These are phyloP conservation scores for Fusarium sp. DNA, from an alignment of 2,329 filamentous ascomycete genomes.

Conservation along the genomic window DNA sequence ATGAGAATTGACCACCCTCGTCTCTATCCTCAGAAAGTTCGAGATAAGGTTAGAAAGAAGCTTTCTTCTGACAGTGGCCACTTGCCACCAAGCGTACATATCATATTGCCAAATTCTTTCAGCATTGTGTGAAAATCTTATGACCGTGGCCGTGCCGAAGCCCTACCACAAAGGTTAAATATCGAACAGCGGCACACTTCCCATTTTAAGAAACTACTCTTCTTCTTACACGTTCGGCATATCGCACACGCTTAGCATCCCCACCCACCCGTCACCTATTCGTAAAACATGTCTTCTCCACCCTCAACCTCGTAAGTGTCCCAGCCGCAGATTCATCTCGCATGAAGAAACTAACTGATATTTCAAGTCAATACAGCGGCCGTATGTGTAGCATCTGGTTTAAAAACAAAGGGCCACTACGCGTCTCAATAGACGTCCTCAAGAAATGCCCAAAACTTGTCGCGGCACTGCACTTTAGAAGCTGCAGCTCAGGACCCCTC, in stretches of 20 bases:
- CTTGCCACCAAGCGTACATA: too few relatives aligned
- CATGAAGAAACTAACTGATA: background rate
- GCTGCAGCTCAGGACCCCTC: background rate
- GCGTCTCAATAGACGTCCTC: background rate
- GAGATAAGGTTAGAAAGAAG: background rate
- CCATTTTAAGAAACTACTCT: background rate
- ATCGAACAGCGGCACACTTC: background rate
- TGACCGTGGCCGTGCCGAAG: background rate
- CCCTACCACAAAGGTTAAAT: background rate
- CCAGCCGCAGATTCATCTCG: background rate
- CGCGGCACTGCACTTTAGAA: background rate
- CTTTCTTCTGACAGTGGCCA: background rate
- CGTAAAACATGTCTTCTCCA: background rate
- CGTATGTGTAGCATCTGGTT: background rate
- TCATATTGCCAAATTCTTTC: background rate
- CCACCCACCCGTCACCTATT: background rate
- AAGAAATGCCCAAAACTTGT: conserved; percentile 3
- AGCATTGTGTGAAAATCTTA: background rate
- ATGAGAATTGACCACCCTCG: background rate
- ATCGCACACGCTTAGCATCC: background rate
- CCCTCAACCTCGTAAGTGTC: background rate
- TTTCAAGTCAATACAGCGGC: fast-evolving
- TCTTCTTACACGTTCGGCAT: background rate
- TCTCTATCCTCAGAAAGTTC: background rate
- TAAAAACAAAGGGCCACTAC: background rate